Evolutionary conservation across 768 basidiomycete species (phyloP).

Genomic region (Rhodosporidiobolus odoratus): DNA sequence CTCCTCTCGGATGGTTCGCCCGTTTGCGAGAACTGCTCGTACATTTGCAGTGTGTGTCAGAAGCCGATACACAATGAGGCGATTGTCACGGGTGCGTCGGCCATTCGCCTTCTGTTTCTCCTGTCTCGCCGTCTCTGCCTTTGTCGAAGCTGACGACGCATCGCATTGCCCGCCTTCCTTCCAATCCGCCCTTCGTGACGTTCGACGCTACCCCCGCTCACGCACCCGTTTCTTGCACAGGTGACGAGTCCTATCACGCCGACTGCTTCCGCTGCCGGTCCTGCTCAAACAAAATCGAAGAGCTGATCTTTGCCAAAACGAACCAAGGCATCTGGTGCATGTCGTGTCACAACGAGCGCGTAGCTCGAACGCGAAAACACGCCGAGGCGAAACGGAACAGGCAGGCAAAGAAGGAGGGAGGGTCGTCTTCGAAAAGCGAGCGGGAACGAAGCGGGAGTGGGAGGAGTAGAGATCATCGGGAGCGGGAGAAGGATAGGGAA

Average conservation of each 20-base stretch:
- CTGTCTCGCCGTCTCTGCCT: background rate
- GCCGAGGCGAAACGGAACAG: slow-evolving; percentile 67
- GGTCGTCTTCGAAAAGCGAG: background rate
- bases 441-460: background rate
- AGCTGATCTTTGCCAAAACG: slow-evolving; percentile 97
- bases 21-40: slow-evolving; percentile 87
- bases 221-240: background rate
- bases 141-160: background rate
- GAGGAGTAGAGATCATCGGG: slow-evolving; percentile 11
- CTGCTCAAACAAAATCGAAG: slow-evolving; percentile 90
- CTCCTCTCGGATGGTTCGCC: slow-evolving; percentile 96
- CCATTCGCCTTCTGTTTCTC: background rate
- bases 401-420: slow-evolving; percentile 27
- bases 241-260: slow-evolving; percentile 96
- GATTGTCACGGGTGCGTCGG: slow-evolving; percentile 73
- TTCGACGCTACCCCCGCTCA: too few relatives aligned
- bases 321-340: slow-evolving; percentile 91
- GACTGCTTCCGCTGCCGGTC: slow-evolving; percentile 98
- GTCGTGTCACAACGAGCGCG: slow-evolving; percentile 96
- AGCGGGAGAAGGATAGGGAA: slow-evolving; percentile 18
- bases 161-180: background rate
- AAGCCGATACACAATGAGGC: slow-evolving; percentile 95
- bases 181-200: too few relatives aligned
- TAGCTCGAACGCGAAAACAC: slow-evolving; percentile 83
- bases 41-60: slow-evolving; percentile 90